Conservation (phyloP, 1,139 yeast genomes). For the Lodderomyces parapsilosis region DNA sequence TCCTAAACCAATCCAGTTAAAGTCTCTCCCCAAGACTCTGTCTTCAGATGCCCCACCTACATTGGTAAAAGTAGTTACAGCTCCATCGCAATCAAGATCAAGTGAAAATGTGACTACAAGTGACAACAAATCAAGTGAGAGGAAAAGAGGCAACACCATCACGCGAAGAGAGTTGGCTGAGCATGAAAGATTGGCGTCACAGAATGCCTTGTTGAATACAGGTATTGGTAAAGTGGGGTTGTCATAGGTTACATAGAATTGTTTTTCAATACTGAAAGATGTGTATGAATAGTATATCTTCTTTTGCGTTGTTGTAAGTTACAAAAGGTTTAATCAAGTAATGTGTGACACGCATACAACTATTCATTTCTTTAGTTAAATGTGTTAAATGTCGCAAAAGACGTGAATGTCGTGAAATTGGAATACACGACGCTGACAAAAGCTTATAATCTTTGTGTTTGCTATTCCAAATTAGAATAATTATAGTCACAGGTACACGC, state of each 20-base stretch:
- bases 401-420: too few relatives aligned
- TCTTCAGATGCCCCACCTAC: background rate
- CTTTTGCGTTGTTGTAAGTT: too few relatives aligned
- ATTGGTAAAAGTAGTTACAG: background rate
- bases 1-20: background rate
- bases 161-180: conserved; percentile 17
- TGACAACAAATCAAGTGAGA: background rate
- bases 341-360: too few relatives aligned
- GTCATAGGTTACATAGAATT: background rate
- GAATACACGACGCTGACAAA: too few relatives aligned
- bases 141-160: conserved; percentile 13
- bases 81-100: background rate
- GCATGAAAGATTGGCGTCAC: conserved; percentile 20
- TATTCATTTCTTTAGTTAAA: too few relatives aligned
- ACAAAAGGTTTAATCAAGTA: too few relatives aligned
- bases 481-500: background rate
- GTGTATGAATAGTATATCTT: too few relatives aligned
- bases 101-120: background rate
- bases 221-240: conserved; percentile 11
- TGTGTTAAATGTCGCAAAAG: too few relatives aligned
- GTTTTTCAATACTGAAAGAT: background rate
- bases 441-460: too few relatives aligned
- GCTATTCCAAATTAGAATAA: background rate
- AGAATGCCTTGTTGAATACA: conserved; percentile 20
- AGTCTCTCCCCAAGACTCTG: background rate